phyloP scores from a whole-genome alignment of 2,329 filamentous ascomycete genomes.

The Anthostomella pinea region DNA sequence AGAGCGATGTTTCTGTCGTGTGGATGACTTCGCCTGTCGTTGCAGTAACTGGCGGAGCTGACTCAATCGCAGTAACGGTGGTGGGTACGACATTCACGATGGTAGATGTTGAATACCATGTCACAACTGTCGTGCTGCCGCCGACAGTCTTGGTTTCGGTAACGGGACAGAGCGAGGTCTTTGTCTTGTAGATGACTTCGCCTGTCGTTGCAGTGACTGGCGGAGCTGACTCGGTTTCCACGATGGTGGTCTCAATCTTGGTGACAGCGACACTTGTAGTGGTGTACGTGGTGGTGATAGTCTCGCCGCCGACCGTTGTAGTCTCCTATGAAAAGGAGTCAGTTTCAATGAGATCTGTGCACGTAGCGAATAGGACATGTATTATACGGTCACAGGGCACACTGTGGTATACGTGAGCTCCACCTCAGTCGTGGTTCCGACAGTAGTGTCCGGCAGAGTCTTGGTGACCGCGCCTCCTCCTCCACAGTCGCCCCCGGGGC shows the following conservation, averaged over 20 bases:
- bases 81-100: constrained; percentile 31
- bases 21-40: constrained; percentile 17
- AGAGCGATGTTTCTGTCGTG: constrained; percentile 39
- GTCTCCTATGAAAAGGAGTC: constrained; percentile 14
- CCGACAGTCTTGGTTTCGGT: constrained; percentile 43
- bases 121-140: constrained; percentile 39
- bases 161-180: constrained; percentile 44
- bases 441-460: constrained; percentile 36
- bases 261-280: constrained; percentile 42
- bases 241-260: constrained; percentile 28
- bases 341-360: no score
- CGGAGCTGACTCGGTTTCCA: constrained; percentile 35
- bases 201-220: constrained; percentile 37
- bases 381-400: constrained; percentile 23
- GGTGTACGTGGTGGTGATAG: constrained; percentile 40
- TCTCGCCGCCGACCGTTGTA: constrained; percentile 25
- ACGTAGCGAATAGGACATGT: constrained; percentile 5
- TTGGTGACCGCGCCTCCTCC: constrained; percentile 32
- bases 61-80: constrained; percentile 19
- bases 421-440: constrained; percentile 34
- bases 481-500: constrained; percentile 35
- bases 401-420: constrained; percentile 39
- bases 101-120: constrained; percentile 39
- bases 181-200: constrained; percentile 39
- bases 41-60: background rate